phyloP scores from a whole-genome alignment of 106 monocot genomes.

The Chionographis japonica region DNA sequence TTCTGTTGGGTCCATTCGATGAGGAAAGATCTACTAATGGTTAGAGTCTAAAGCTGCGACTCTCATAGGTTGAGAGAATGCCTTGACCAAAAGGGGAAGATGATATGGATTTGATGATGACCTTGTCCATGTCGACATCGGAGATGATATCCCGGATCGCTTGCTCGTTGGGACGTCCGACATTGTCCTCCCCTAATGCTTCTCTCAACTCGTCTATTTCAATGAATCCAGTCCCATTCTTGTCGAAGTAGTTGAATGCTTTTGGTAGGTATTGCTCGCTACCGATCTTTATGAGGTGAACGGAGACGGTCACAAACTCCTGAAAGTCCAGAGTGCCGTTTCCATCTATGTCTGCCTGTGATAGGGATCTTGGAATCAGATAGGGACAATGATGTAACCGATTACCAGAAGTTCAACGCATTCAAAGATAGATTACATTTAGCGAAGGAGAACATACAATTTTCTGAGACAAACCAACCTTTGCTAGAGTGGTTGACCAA shows the following conservation, averaged over 20 bases:
- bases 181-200: slow-evolving; percentile 51
- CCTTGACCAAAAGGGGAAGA: background rate
- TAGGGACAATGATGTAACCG: background rate
- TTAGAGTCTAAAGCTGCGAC: no score
- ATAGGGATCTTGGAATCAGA: background rate
- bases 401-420: no score
- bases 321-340: slow-evolving; percentile 73
- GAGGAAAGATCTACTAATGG: no score
- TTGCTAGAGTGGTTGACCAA: no score
- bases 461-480: no score
- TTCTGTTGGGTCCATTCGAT: no score
- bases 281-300: slow-evolving; percentile 63
- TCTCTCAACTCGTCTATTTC: slow-evolving; percentile 81
- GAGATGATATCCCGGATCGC: slow-evolving; percentile 40
- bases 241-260: slow-evolving; percentile 80
- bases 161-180: background rate
- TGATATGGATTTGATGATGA: background rate
- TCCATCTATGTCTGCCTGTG: slow-evolving; percentile 72
- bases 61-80: background rate
- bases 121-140: slow-evolving; percentile 84
- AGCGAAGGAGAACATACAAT: no score
- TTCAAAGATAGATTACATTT: no score
- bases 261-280: slow-evolving; percentile 60
- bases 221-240: slow-evolving; percentile 73
- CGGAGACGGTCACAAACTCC: slow-evolving; percentile 73